Evolutionary conservation across 306 rosid species (phyloP).

Genomic region (Sphenostylis stenocarpa): DNA sequence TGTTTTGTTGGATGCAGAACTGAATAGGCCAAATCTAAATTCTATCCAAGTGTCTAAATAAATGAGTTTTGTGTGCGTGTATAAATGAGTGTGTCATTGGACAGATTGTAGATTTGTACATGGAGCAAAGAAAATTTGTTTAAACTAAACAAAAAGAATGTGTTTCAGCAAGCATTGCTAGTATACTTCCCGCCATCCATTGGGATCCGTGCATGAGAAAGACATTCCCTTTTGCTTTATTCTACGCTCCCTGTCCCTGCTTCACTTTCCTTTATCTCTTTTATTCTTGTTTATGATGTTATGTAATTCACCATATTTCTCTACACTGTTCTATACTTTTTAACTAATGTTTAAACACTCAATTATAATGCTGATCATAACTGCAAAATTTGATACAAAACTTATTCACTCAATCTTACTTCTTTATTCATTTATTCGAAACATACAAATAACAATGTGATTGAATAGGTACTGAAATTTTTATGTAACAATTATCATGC

Average conservation of each 20-base stretch:
- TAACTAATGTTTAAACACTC: background rate
- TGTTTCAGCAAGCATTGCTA: conserved; percentile 50
- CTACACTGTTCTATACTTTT: background rate
- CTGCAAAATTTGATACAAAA: background rate
- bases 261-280: conserved; percentile 30
- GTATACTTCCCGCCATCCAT: conserved; percentile 53
- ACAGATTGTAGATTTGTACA: conserved; percentile 38
- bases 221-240: conserved; percentile 59
- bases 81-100: conserved; percentile 29
- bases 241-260: conserved; percentile 28
- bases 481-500: background rate
- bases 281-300: background rate
- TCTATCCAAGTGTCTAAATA: conserved; percentile 7
- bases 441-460: background rate
- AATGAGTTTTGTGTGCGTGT: background rate
- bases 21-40: conserved; percentile 43
- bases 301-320: background rate
- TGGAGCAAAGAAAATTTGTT: conserved; percentile 48
- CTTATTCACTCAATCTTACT: background rate
- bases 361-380: background rate
- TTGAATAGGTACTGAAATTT: background rate
- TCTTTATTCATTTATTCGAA: background rate
- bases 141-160: conserved; percentile 71
- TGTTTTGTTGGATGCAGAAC: conserved; percentile 39
- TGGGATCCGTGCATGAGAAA: conserved; percentile 77